Percentiles rank a stretch among this genome's conserved stretches.
These are phyloP conservation scores for Phlebopus sp. DNA, from an alignment of 1,284 basidiomycete genomes.

Conservation along the genomic window DNA sequence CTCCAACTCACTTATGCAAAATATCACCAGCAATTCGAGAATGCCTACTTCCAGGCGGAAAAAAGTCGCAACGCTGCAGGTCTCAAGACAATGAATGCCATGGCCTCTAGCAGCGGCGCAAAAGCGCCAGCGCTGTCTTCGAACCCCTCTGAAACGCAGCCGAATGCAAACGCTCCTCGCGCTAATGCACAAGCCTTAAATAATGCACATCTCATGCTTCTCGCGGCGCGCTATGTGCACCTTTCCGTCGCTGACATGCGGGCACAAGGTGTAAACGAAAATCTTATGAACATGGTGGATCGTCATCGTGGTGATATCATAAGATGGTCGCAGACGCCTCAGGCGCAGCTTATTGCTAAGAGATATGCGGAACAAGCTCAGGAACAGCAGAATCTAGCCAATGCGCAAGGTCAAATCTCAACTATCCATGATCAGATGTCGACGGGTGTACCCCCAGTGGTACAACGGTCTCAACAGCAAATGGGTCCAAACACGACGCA, in stretches of 20 bases:
- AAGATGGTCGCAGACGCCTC: slow-evolving; percentile 23
- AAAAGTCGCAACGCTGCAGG: slow-evolving; percentile 16
- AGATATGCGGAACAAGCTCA: slow-evolving; percentile 21
- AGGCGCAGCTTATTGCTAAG: slow-evolving; percentile 23
- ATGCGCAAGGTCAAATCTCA: slow-evolving; percentile 14
- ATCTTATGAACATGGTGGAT: slow-evolving; percentile 58
- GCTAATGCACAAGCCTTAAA: not conserved
- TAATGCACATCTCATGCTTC: slow-evolving; percentile 23
- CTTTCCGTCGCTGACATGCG: slow-evolving; percentile 50
- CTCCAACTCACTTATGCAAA: slow-evolving; percentile 59
- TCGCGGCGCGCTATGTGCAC: slow-evolving; percentile 38
- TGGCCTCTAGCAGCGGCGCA: slow-evolving; percentile 13
- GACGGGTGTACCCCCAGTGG: slow-evolving; percentile 14
- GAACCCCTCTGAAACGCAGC: slow-evolving; percentile 21
- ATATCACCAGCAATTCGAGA: slow-evolving; percentile 57
- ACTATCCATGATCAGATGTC: slow-evolving; percentile 24
- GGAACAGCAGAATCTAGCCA: slow-evolving; percentile 22
- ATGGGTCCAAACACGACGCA: slow-evolving; percentile 16
- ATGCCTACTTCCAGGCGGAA: slow-evolving; percentile 42
- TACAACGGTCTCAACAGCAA: slow-evolving; percentile 20
- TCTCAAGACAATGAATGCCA: slow-evolving; percentile 17
- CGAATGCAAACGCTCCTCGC: slow-evolving; percentile 21
- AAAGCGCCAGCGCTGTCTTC: slow-evolving; percentile 12
- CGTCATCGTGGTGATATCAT: slow-evolving; percentile 40
- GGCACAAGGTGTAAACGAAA: slow-evolving; percentile 45